Evolutionary conservation across 2,329 filamentous ascomycete genomes (phyloP), one percentile per base, ranked within the genome.

Genomic region (Fusarium agapanthi): DNA sequence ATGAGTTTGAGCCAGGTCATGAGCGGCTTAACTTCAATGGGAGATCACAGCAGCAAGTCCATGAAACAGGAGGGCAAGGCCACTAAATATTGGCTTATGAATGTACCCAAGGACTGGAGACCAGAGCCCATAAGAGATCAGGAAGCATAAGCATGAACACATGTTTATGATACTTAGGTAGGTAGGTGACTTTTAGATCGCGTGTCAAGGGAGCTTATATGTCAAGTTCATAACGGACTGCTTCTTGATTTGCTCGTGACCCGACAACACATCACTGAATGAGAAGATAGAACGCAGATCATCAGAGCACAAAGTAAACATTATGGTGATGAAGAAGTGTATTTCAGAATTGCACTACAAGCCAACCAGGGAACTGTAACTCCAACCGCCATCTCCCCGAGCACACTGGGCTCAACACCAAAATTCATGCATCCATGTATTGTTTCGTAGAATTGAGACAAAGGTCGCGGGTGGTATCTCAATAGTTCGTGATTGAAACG

Each of bases 271-370:
- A 10, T 10, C 20, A 28, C 7, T 18, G 26, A n/a, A 28, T 18
- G 24, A 22, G 14, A 14, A 18, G 34, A 28, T 10, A 22, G 24
- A 28, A 22, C 20, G 14, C 0, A 7, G 5, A n/a, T 9, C 30
- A 7, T 38, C 8, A 15, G 34, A 14, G 24, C 11, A 56, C 34
- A 16, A 32, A 26, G 30, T 10, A 35, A 6, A 40, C 7, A 15
- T 28, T 2, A 14, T 56, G 57, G 26, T 54, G 34, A 70, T 44
- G 65, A 65, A 67, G 64, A 65, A 38, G 66, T 68, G 24, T 64
- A 72, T 76, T 70, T 65, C 58, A 66, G 69, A 18, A 66, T 70
- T 74, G 40, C 59, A 74, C 68, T 74, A 62, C 30, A 65, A 73
- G 61, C 73, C 62, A 70, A 47, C 43, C 41, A 72, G 71, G 41